A percentile compares a stretch with the other conserved stretches of the same genome.
Evolutionary conservation across 2,329 filamentous ascomycete genomes (phyloP).

Genomic region (Lasiodiplodia sp.): DNA sequence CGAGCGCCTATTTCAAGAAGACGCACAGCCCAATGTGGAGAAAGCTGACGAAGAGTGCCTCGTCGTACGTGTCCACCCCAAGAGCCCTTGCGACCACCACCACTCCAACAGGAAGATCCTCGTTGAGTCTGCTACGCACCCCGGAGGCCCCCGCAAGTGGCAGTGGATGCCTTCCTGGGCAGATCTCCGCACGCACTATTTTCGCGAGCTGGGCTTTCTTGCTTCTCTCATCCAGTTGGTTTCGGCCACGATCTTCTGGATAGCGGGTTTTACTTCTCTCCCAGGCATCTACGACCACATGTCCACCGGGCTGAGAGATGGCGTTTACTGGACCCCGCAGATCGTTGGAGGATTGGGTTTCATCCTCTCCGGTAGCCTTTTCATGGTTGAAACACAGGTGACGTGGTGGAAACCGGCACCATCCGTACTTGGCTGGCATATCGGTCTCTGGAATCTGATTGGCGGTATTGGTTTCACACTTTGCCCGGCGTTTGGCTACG

Average conservation of each 20-base stretch:
- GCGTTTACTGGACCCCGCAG: constrained; percentile 68
- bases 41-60: constrained; percentile 24
- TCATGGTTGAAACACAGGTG: constrained; percentile 71
- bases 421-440: constrained; percentile 69
- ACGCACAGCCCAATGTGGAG: constrained; percentile 33
- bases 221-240: constrained; percentile 64
- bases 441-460: constrained; percentile 70
- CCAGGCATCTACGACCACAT: constrained; percentile 63
- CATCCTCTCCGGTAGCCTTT: constrained; percentile 64
- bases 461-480: constrained; percentile 69
- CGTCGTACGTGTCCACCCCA: constrained; percentile 2
- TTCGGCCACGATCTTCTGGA: constrained; percentile 70
- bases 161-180: constrained; percentile 66
- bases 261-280: constrained; percentile 66
- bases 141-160: constrained; percentile 49
- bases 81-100: constrained; percentile 43
- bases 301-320: constrained; percentile 56
- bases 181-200: constrained; percentile 66
- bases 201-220: constrained; percentile 69
- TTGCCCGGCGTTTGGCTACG: constrained; percentile 45
- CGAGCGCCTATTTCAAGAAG: constrained; percentile 48
- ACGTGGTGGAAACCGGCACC: constrained; percentile 68
- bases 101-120: constrained; percentile 45
- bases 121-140: constrained; percentile 34
- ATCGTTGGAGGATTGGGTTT: constrained; percentile 69